These are phyloP conservation scores for Coniella lustricola DNA, from an alignment of 2,329 filamentous ascomycete species.

Conservation along the genomic window DNA sequence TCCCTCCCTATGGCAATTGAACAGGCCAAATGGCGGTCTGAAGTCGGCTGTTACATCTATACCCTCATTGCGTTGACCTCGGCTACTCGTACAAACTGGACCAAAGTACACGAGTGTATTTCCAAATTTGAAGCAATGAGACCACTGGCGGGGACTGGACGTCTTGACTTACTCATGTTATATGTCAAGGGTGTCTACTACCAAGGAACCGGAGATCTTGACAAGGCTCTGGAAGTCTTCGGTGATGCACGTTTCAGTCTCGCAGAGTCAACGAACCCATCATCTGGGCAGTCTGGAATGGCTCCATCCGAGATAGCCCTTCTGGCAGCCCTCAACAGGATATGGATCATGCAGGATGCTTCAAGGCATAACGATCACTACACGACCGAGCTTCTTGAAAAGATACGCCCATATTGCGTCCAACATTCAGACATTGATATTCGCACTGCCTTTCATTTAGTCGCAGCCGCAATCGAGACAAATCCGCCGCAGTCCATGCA, in stretches of 20 bases:
- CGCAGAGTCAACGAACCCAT: slow-evolving; percentile 29
- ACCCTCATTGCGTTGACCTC: slow-evolving; percentile 65
- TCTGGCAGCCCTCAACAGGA: slow-evolving; percentile 58
- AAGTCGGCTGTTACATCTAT: slow-evolving; percentile 61
- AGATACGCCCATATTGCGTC: slow-evolving; percentile 60
- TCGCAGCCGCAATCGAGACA: slow-evolving; percentile 60
- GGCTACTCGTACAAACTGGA: slow-evolving; percentile 65
- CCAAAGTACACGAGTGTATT: slow-evolving; percentile 52
- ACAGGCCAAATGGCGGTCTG: slow-evolving; percentile 56
- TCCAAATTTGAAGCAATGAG: slow-evolving; percentile 41
- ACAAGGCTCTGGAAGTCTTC: slow-evolving; percentile 62
- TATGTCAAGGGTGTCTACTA: slow-evolving; percentile 72
- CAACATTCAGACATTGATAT: slow-evolving; percentile 69
- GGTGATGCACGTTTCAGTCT: slow-evolving; percentile 53
- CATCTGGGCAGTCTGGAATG: slow-evolving; percentile 34
- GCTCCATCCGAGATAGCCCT: slow-evolving; percentile 58
- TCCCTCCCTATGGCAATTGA: slow-evolving; percentile 48
- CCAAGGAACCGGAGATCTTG: slow-evolving; percentile 69
- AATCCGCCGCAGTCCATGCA: slow-evolving; percentile 61
- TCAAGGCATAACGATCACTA: slow-evolving; percentile 49
- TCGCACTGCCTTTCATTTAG: slow-evolving; percentile 67
- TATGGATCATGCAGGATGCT: slow-evolving; percentile 65
- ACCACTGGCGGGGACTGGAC: slow-evolving; percentile 32
- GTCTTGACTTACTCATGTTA: slow-evolving; percentile 47
- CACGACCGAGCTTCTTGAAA: slow-evolving; percentile 55